Evolutionary conservation across 2,329 filamentous ascomycete genomes (phyloP), one percentile per base, ranked within the genome.

Genomic region (Cladosporium oxysporum): DNA sequence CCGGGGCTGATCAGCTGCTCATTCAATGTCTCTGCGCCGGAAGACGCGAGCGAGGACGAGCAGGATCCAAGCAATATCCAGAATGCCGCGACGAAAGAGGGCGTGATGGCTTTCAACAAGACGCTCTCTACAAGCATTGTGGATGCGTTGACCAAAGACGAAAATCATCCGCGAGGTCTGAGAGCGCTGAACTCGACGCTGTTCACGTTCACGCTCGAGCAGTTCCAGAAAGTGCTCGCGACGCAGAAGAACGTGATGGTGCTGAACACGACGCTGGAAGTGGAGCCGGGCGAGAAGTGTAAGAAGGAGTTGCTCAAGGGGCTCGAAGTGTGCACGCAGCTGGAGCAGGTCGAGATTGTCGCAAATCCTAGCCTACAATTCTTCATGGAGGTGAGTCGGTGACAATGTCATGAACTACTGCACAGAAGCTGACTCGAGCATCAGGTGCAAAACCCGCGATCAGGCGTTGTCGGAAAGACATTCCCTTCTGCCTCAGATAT

Each of bases 311-410:
- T 80, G 58, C 50, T 78, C 52, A 69, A 73, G 12, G 72, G 71
- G 7, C 62, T 81, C 58, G 71, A 71, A 33, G 53, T 64, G 26
- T 75, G 73, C 49, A 71, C 71, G 58, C 69, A 74, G 57, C 62
- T 80, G 53, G 79, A 80, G 68, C 77, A 78, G 67, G 73, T 80
- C 14, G 79, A 80, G 69, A 72, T 80, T 41, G 74, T 80, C 26
- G 77, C 74, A 1, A 77, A 77, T 61, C 78, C 78, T 6, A 75
- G 71, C 57, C 66, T 79, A 60, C 70, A 76, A 53, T 78, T 79
- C 68, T 76, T 75, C 61, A 76, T 79, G 71, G 76, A 74, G 65
- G 78, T 79, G 69, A 66, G 76, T 73, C 47, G 23, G 16, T 12
- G 16, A 23, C 41, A 11, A 18, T 11, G 16, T 11, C 14, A 21